Evolutionary conservation across 805 yeast species (phyloP).

Genomic region (Phaffomyces thermotolerans): DNA sequence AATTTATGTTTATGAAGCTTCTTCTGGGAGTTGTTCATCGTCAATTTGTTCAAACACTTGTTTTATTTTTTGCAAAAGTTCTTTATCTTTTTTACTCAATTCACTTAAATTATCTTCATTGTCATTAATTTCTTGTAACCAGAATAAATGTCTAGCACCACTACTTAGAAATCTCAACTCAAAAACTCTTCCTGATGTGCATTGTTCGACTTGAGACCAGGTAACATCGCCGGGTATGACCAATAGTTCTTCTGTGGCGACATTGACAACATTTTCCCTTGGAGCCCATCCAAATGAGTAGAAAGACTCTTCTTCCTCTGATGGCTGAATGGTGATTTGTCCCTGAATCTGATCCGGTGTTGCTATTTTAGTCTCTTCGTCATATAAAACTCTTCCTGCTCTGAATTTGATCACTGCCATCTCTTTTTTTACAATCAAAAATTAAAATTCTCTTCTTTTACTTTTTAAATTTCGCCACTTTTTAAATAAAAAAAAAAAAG

Average conservation of each 20-base stretch:
- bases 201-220: constrained; percentile 61
- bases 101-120: constrained; percentile 52
- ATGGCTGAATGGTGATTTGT: constrained; percentile 47
- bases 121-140: constrained; percentile 72
- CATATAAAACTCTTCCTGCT: constrained; percentile 70
- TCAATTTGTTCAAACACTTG: constrained; percentile 40
- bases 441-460: too few relatives aligned
- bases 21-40: constrained; percentile 6
- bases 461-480: not conserved
- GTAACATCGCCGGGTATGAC: constrained; percentile 83
- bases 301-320: constrained; percentile 66
- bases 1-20: too few relatives aligned
- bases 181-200: constrained; percentile 72
- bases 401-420: constrained; percentile 41
- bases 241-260: constrained; percentile 53
- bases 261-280: constrained; percentile 39
- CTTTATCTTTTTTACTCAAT: constrained; percentile 52
- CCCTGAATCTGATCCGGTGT: constrained; percentile 73
- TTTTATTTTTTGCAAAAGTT: constrained; percentile 39
- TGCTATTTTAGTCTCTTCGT: constrained; percentile 52
- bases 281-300: constrained; percentile 70
- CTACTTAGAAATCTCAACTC: constrained; percentile 57
- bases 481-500: too few relatives aligned
- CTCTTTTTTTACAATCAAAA: not conserved
- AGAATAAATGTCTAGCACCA: constrained; percentile 47